phyloP scores from a whole-genome alignment of 2,329 filamentous ascomycete genomes.

The Cryphonectria nitschkei region DNA sequence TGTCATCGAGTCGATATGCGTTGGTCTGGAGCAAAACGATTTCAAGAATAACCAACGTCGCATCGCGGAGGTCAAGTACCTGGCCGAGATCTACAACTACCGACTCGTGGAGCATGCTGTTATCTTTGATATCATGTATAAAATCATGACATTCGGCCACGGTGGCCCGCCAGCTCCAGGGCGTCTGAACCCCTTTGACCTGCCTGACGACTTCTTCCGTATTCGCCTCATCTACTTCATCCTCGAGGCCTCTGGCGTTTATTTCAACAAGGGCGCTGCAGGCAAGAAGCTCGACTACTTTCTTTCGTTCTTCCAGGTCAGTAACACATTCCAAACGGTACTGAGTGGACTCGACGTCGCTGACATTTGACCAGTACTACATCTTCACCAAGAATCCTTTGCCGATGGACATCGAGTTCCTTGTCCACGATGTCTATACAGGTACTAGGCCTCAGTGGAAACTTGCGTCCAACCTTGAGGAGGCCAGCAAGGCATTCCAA shows the following conservation, averaged over 20 bases:
- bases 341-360: not conserved
- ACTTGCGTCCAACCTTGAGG: conserved; percentile 76
- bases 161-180: conserved; percentile 82
- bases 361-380: conserved; percentile 69
- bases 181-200: conserved; percentile 75
- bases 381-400: conserved; percentile 85
- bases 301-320: conserved; percentile 86
- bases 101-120: conserved; percentile 94
- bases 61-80: conserved; percentile 93
- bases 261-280: conserved; percentile 89
- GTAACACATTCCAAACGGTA: conserved; percentile 12
- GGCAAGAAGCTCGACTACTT: conserved; percentile 99
- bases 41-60: conserved; percentile 97
- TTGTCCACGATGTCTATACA: conserved; percentile 89
- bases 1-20: conserved; percentile 81
- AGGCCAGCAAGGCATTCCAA: conserved; percentile 82
- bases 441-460: conserved; percentile 92
- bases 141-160: conserved; percentile 91
- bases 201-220: conserved; percentile 94
- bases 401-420: conserved; percentile 97
- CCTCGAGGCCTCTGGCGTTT: conserved; percentile 93
- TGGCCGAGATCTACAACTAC: conserved; percentile 97
- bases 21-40: conserved; percentile 92
- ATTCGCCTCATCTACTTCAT: conserved; percentile 88
- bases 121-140: conserved; percentile 94